Evolutionary conservation across 179 eudicot species (phyloP).

Genomic region (Beta lomatogona): DNA sequence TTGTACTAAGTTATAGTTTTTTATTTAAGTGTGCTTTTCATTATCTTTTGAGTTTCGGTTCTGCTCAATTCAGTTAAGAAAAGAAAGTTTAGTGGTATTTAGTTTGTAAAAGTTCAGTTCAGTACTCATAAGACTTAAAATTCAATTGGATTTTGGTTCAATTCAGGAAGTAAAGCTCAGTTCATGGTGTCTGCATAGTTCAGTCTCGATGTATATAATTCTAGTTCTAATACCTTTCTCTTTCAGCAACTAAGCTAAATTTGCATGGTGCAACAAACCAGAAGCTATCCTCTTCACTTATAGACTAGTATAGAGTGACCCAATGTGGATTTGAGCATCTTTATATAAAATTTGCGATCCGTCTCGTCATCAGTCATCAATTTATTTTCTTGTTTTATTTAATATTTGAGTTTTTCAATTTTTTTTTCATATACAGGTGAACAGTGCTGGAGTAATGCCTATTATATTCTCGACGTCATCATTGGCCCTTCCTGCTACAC

Average conservation of each 20-base stretch:
- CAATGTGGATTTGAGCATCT: not conserved
- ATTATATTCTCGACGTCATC: constrained; percentile 96
- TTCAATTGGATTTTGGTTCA: not conserved
- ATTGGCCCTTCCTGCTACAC: constrained; percentile 88
- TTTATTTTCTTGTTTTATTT: not conserved
- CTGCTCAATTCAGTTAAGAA: not conserved
- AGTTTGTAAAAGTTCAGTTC: not conserved
- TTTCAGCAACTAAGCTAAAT: not conserved
- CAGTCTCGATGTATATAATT: not conserved
- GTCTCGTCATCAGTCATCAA: not conserved
- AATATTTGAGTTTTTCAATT: not conserved
- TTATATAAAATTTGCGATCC: not conserved
- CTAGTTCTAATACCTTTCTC: not conserved
- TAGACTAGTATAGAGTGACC: not conserved
- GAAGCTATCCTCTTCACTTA: not conserved
- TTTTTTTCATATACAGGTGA: constrained; percentile 55
- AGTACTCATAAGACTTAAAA: not conserved
- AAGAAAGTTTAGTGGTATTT: not conserved
- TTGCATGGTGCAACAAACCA: not conserved
- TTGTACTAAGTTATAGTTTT: too few relatives aligned
- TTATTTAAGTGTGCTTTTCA: not conserved
- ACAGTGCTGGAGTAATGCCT: constrained; percentile 98
- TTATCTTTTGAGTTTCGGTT: not conserved
- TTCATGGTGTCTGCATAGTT: too few relatives aligned
- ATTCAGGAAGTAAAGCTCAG: too few relatives aligned